Base-by-base conservation (phyloP, 1,284 basidiomycete genomes). In the Apiotrichum montevideense region DNA sequence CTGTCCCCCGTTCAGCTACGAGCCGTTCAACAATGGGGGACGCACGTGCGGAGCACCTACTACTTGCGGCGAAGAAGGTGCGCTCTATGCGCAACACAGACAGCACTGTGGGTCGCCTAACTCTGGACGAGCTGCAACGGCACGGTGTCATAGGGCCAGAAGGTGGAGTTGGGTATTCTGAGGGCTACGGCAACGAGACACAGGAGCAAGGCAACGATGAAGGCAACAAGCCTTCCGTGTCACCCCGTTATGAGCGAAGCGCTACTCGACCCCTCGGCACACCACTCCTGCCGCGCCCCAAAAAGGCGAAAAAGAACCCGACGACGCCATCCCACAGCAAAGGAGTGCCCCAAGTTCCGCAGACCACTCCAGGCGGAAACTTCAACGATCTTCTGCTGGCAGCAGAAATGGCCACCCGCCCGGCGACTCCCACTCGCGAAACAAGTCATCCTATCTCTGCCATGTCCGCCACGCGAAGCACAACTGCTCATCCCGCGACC, bases 21-120 rank as follows among this genome's bases (percentile, higher is more conserved):
- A 15, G 10, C n/a, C 51, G 58, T 10, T 64, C 63, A 0, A 71
- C 70, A 2, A 66, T 77, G 63, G 75, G 75, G 4, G 75, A 77
- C 57, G 75, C 75, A 4, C 62, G 74, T 4, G 62, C 75, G 0
- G 75, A 77, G 49, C 75, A 76, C 42, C 63, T 77, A 1, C 62
- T 77, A 2, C 66, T 77, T 4, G 75, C 75, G 6, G 73, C 75
- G 1, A 65, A 63, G 47, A 70, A 67, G 52, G 67, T 77, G n/a
- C 64, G 75, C 11, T 58, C 65, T 3, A 66, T 72, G 63, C 65
- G 71, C 6, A 50, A 55, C 33, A 9, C 43, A 6, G 65, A 72
- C 52, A 57, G 62, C 15, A 39, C 46, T 14, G 55, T 73, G 3
- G 73, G 73, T 6, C 63, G 62, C 29, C 32, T 75, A 45, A 71